Base-by-base conservation (phyloP, 164 flowering plant species). In the Vitis labrusca region DNA sequence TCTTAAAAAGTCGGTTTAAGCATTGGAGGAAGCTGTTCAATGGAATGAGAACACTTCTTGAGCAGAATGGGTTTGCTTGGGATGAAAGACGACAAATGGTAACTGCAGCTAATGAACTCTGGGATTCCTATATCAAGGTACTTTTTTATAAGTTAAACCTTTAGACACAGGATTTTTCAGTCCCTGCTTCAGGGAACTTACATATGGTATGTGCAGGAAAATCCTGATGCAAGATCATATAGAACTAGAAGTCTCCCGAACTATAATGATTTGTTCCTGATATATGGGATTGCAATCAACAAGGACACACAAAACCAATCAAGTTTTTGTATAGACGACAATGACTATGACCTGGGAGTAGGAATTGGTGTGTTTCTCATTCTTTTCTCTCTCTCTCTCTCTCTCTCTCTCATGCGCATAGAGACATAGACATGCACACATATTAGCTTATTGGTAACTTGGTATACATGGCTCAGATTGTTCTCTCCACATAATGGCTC, bases 71-170 rank as follows among this genome's bases (percentile, higher is more conserved):
- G 44, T 75, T 75, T 73, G 57, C 66, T 50, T 79, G 76, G 78
- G 72, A 72, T 72, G 71, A 72, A 66, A 56, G 59, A 16, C 59
- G 16, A 11, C 78, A 71, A 65, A 78, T 78, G 81, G 64, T 78
- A 54, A 49, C 50, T 30, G 81, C 81, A 50, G 62, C 60, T 69
- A 69, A 67, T 67, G 19, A 47, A 62, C 52, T 44, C 61, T 79
- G 77, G 79, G 72, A 73, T 71, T 64, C 73, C 30, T 81, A 71
- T 66, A 37, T 78, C 53, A 73, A 76, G 84, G 84, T 81, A 54
- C 57, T 15, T 52, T 63, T 60, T 13, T 3, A 37, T 37, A 37
- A 37, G 6, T 37, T 37, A 37, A 37, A 37, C 44, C 44, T 37
- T 37, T 3, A 37, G 44, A 37, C 5, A 37, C 44, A 5, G 44